A percentile compares a stretch with the other conserved stretches of the same genome.
Evolutionary conservation across 2,329 filamentous ascomycete species (phyloP).

Genomic region (Hypomyces rosellus): DNA sequence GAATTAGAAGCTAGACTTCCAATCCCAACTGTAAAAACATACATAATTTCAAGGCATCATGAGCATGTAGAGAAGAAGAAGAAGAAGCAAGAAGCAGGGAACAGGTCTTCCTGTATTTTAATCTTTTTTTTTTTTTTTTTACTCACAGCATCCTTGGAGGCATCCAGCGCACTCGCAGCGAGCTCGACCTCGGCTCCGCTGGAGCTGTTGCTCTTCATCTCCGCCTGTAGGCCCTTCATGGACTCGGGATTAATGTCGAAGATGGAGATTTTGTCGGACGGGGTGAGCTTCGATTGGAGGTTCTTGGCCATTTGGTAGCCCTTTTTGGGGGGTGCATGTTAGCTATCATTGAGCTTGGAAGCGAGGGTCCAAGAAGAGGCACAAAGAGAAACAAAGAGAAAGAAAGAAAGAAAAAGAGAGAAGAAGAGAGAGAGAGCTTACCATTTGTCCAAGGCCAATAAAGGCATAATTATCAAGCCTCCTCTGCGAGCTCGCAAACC

Average conservation of each 20-base stretch:
- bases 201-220: constrained; percentile 36
- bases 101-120: too few relatives aligned
- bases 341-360: too few relatives aligned
- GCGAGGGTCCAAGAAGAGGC: too few relatives aligned
- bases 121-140: too few relatives aligned
- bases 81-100: background rate
- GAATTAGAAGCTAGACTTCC: constrained; percentile 32
- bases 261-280: constrained; percentile 45
- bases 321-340: constrained; percentile 25
- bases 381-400: too few relatives aligned
- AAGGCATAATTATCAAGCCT: constrained; percentile 51
- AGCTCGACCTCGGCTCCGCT: constrained; percentile 42
- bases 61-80: background rate
- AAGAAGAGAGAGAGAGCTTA: constrained; percentile 24
- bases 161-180: constrained; percentile 40
- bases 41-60: constrained; percentile 34
- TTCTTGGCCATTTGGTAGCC: constrained; percentile 60
- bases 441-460: constrained; percentile 56
- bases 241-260: constrained; percentile 52
- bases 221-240: constrained; percentile 39
- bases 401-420: too few relatives aligned
- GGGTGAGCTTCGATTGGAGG: constrained; percentile 49
- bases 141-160: constrained; percentile 48
- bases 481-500: constrained; percentile 44
- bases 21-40: constrained; percentile 71